Evolutionary conservation across 148 eudicot genomes (phyloP).

Genomic region (Chenopodium quinoa): DNA sequence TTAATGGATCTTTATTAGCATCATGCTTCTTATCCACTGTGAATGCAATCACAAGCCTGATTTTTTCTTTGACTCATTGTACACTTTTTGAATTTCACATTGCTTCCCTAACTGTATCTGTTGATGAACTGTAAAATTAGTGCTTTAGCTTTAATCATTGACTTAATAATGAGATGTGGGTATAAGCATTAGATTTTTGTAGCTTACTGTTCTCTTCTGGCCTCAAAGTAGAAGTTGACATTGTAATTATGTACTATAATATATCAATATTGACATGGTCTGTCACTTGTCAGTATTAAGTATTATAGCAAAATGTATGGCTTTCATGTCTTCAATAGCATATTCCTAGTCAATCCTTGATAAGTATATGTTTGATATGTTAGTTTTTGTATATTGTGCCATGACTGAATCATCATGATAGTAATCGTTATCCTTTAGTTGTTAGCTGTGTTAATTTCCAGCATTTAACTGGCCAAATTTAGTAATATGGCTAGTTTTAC

Average conservation of each 20-base stretch:
- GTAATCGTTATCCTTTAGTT: neutral
- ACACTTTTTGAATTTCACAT: slow-evolving; percentile 24
- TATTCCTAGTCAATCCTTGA: neutral
- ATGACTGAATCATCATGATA: neutral
- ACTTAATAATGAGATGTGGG: slow-evolving; percentile 20
- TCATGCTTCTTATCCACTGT: slow-evolving; percentile 25
- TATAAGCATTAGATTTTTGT: slow-evolving; percentile 6
- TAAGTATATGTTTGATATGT: neutral
- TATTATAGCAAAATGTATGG: neutral
- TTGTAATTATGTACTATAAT: neutral
- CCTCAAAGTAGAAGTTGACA: slow-evolving; percentile 1
- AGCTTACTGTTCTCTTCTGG: neutral
- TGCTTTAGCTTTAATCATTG: slow-evolving; percentile 16
- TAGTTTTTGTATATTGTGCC: neutral
- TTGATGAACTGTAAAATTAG: slow-evolving; percentile 2
- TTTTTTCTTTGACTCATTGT: slow-evolving; percentile 29
- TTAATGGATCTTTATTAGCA: slow-evolving; percentile 20
- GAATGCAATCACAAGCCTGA: slow-evolving; percentile 23
- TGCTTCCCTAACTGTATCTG: slow-evolving; percentile 15
- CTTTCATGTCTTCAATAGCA: neutral
- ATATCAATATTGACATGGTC: neutral
- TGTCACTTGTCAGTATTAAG: neutral
- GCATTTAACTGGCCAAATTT: neutral
- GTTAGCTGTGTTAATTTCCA: neutral
- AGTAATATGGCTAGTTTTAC: neutral